Conservation (phyloP, 2,329 filamentous ascomycete genomes). For the Monilinia fructigena region DNA sequence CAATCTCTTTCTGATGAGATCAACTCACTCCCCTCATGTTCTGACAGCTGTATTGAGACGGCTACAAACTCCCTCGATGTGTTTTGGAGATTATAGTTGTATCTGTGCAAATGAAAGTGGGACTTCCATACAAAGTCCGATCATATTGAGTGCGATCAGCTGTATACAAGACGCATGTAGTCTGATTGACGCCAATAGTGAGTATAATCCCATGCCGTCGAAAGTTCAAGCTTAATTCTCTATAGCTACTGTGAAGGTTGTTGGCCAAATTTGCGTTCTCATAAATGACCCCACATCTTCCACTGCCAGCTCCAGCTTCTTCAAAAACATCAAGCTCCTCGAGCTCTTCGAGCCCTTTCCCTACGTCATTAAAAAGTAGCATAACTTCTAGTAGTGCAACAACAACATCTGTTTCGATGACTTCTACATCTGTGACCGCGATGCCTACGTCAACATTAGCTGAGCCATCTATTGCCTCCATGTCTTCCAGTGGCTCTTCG, state of each 20-base stretch:
- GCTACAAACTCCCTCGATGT: conserved; percentile 10
- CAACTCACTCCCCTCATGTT: conserved; percentile 19
- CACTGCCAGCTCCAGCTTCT: conserved; percentile 13
- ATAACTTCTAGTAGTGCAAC: not conserved
- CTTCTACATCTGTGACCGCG: conserved; percentile 5
- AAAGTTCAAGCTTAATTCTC: conserved; percentile 9
- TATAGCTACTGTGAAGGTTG: conserved; percentile 21
- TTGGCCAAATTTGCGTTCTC: conserved; percentile 21
- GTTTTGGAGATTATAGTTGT: conserved; percentile 14
- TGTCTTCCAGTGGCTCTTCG: not conserved
- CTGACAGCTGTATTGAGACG: conserved; percentile 12
- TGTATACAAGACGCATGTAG: conserved; percentile 23
- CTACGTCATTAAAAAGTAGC: conserved; percentile 11
- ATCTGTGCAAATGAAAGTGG: conserved; percentile 11
- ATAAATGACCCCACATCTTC: conserved; percentile 19
- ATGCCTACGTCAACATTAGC: not conserved
- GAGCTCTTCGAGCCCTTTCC: not conserved
- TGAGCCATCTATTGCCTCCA: not conserved
- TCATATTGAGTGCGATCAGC: conserved; percentile 15
- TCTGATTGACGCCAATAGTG: conserved; percentile 18
- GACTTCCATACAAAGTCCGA: conserved; percentile 4
- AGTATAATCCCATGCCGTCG: not conserved
- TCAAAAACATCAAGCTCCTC: conserved; percentile 9
- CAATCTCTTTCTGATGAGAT: conserved; percentile 19
- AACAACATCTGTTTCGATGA: not conserved